These are phyloP conservation scores for Ogataea polymorpha DNA, from an alignment of 805 yeast genomes.

Conservation along the genomic window DNA sequence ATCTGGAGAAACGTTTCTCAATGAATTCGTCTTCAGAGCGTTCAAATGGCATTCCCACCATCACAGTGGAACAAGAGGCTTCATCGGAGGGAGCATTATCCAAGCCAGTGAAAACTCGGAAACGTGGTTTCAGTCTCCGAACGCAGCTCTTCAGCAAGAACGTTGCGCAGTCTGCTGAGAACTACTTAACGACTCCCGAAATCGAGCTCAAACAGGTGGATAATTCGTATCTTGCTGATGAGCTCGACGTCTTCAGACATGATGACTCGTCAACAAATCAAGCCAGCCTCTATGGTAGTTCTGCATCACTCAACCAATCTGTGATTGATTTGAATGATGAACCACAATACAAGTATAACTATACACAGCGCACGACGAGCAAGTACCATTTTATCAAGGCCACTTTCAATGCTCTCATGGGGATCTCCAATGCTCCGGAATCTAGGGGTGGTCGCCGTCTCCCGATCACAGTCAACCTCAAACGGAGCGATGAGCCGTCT, in stretches of 20 bases:
- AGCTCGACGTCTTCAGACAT: constrained; percentile 19
- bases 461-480: constrained; percentile 55
- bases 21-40: not conserved
- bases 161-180: constrained; percentile 26
- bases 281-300: not conserved
- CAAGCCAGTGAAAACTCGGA: constrained; percentile 38
- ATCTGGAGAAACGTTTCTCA: not conserved
- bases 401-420: constrained; percentile 36
- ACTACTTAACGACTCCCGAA: constrained; percentile 20
- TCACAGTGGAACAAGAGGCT: constrained; percentile 6
- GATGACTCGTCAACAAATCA: constrained; percentile 7
- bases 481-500: constrained; percentile 28
- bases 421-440: constrained; percentile 45
- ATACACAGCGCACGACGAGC: constrained; percentile 3
- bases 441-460: constrained; percentile 70
- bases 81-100: constrained; percentile 16
- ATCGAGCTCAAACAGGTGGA: constrained; percentile 35
- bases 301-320: constrained; percentile 19
- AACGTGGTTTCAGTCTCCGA: constrained; percentile 64
- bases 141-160: constrained; percentile 58
- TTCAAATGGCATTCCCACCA: constrained; percentile 1
- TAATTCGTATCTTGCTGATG: constrained; percentile 28
- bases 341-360: constrained; percentile 10
- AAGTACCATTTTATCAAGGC: constrained; percentile 6
- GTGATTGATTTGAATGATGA: constrained; percentile 27